Percentiles rank a stretch among this genome's conserved stretches.
phyloP scores from a whole-genome alignment of 371 early-diverging fungal species.

The Zychaea mexicana region DNA sequence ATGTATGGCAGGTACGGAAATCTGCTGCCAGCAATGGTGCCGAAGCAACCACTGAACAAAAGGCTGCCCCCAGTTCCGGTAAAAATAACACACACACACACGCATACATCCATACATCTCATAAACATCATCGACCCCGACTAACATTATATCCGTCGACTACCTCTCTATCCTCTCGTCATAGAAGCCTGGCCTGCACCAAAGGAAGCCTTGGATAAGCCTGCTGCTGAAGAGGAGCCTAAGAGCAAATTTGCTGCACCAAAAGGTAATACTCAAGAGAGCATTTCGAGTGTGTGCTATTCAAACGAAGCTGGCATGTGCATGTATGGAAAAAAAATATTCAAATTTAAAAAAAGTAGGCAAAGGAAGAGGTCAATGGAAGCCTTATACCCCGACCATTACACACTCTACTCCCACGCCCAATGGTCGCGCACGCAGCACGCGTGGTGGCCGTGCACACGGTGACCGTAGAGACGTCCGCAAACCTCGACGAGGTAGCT shows the following conservation, averaged over 20 bases:
- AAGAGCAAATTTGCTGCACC: slow-evolving; percentile 42
- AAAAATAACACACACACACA: no score
- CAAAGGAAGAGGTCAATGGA: slow-evolving; percentile 62
- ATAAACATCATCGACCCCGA: no score
- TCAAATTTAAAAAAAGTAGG: slow-evolving; percentile 28
- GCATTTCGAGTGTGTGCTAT: not conserved
- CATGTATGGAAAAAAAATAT: not conserved
- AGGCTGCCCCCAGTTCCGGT: slow-evolving; percentile 2
- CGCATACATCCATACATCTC: no score
- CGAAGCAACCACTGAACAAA: not conserved
- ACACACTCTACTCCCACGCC: slow-evolving; percentile 59
- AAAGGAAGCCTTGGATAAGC: slow-evolving; percentile 35
- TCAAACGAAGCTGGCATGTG: no score
- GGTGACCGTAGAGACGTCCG: slow-evolving; percentile 8
- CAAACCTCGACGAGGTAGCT: slow-evolving; percentile 24
- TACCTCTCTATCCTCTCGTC: not conserved
- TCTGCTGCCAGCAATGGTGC: slow-evolving; percentile 26
- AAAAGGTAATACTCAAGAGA: slow-evolving; percentile 18
- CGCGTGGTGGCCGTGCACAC: slow-evolving; percentile 27
- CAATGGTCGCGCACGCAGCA: slow-evolving; percentile 22
- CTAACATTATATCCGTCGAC: no score
- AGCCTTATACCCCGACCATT: slow-evolving; percentile 62
- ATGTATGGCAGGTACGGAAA: slow-evolving; percentile 58
- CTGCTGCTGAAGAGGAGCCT: slow-evolving; percentile 35
- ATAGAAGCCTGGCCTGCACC: slow-evolving; percentile 47